Conservation (phyloP, 2,329 filamentous ascomycete genomes). For the Orbilia blumenaviensis region DNA sequence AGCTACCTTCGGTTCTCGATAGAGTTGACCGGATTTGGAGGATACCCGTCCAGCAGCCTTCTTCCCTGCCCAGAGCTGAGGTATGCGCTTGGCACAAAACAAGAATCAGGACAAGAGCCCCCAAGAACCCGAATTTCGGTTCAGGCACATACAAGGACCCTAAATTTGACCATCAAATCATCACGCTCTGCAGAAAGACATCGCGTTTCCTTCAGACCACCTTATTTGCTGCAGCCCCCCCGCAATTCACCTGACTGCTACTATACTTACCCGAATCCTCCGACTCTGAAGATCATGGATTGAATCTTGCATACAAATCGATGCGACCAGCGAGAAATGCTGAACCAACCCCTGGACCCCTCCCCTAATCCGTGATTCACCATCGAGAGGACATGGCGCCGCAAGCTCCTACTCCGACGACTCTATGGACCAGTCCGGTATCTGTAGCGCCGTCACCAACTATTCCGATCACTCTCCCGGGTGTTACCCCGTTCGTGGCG, state of each 20-base stretch:
- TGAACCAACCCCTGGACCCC: constrained; percentile 47
- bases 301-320: background rate
- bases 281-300: constrained; percentile 7
- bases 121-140: constrained; percentile 48
- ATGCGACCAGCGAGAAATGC: constrained; percentile 37
- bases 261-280: constrained; percentile 6
- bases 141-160: constrained; percentile 7
- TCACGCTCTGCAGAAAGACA: constrained; percentile 13
- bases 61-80: constrained; percentile 30
- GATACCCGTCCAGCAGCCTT: background rate
- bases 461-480: background rate
- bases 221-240: background rate
- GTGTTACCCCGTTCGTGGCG: constrained; percentile 22
- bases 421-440: constrained; percentile 25
- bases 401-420: constrained; percentile 29
- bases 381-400: constrained; percentile 43
- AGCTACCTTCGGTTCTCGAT: constrained; percentile 45
- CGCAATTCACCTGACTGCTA: constrained; percentile 3
- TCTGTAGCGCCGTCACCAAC: constrained; percentile 7
- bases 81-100: constrained; percentile 47
- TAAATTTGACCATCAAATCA: constrained; percentile 15
- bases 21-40: constrained; percentile 34
- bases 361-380: constrained; percentile 43
- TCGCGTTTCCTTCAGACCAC: constrained; percentile 19
- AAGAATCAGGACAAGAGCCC: constrained; percentile 53